phyloP scores from a whole-genome alignment of 306 rosid species.

The Oxytropis ochrocephala region DNA sequence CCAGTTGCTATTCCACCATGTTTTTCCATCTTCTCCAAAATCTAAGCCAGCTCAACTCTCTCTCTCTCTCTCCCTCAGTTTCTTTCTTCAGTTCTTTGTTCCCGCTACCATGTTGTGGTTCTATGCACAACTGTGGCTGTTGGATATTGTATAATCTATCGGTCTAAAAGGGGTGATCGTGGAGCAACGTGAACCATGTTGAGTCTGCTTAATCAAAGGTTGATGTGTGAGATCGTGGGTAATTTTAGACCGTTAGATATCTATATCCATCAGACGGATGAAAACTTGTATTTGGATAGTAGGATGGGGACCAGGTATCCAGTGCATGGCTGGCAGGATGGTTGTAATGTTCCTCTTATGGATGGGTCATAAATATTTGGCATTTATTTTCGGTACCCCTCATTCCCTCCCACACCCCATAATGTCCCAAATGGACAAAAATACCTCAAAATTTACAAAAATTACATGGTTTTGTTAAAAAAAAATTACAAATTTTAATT shows the following conservation, averaged over 20 bases:
- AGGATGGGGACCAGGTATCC: slow-evolving; percentile 28
- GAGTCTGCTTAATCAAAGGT: slow-evolving; percentile 56
- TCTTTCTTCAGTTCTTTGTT: slow-evolving; percentile 1
- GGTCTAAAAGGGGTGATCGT: slow-evolving; percentile 30
- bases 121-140: slow-evolving; percentile 14
- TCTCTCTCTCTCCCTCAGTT: slow-evolving; percentile 14
- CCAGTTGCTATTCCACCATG: slow-evolving; percentile 81
- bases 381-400: too few relatives aligned
- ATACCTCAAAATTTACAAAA: not conserved
- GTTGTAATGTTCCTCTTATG: not conserved
- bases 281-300: not conserved
- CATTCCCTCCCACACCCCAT: too few relatives aligned
- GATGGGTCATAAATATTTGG: not conserved
- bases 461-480: too few relatives aligned
- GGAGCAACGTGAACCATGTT: slow-evolving; percentile 52
- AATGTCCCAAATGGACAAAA: too few relatives aligned
- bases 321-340: not conserved
- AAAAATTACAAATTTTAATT: too few relatives aligned
- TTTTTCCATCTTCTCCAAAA: slow-evolving; percentile 47
- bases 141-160: slow-evolving; percentile 17
- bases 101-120: slow-evolving; percentile 26
- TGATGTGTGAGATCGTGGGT: slow-evolving; percentile 44
- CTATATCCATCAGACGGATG: slow-evolving; percentile 28
- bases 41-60: slow-evolving; percentile 46
- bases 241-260: slow-evolving; percentile 9